These are phyloP conservation scores for Dryas octopetala DNA, from an alignment of 306 rosid species.

Conservation along the genomic window DNA sequence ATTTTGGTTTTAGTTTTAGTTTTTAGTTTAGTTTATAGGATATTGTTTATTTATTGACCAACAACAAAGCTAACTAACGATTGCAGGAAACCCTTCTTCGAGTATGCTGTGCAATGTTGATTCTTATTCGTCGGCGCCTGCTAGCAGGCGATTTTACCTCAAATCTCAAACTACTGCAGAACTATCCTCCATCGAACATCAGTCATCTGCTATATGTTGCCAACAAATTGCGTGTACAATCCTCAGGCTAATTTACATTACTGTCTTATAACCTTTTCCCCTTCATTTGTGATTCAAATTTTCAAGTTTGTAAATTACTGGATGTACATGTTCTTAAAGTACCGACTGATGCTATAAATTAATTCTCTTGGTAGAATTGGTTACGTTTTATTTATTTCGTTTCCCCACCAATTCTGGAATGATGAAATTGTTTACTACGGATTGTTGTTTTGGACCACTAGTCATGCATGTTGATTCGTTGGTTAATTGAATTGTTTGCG, in stretches of 20 bases:
- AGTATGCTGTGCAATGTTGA: constrained; percentile 94
- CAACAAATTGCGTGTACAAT: constrained; percentile 82
- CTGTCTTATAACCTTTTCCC: neutral
- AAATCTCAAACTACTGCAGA: constrained; percentile 90
- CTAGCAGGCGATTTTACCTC: constrained; percentile 98
- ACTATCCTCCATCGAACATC: constrained; percentile 86
- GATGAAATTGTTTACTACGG: neutral
- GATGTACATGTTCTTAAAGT: constrained; percentile 48
- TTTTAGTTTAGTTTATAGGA: too few relatives aligned
- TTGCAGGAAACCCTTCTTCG: constrained; percentile 91
- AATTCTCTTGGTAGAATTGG: constrained; percentile 5
- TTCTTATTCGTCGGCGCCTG: constrained; percentile 83
- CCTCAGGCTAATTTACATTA: constrained; percentile 36
- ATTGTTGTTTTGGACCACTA: neutral
- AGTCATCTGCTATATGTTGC: constrained; percentile 97
- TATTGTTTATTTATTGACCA: neutral
- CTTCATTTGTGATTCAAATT: constrained; percentile 21
- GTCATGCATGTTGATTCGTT: neutral
- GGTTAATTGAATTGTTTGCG: neutral
- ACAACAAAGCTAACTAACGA: neutral
- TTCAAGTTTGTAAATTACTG: constrained; percentile 49
- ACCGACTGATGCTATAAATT: constrained; percentile 13
- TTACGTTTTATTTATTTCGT: neutral
- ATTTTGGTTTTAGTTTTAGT: neutral
- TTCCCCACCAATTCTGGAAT: constrained; percentile 7